Conservation (phyloP, 805 yeast genomes). For the Komagataella phaffii region DNA sequence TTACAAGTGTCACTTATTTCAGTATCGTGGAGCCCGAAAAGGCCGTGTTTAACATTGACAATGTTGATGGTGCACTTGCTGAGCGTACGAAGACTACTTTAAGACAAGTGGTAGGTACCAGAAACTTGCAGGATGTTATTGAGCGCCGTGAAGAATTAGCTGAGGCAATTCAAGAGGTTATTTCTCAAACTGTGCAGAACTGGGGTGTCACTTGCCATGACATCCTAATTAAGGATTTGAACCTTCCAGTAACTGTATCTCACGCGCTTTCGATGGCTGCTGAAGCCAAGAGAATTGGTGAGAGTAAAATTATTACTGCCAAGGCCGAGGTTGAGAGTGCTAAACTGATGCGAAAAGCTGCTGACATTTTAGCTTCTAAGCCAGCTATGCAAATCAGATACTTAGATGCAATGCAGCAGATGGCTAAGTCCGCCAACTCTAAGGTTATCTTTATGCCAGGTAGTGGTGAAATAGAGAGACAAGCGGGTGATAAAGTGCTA, state of each 20-base stretch:
- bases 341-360: conserved; percentile 66
- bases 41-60: conserved; percentile 43
- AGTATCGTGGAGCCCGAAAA: conserved; percentile 55
- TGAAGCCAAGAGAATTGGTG: conserved; percentile 65
- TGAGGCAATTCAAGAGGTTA: conserved; percentile 44
- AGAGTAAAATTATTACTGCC: conserved; percentile 61
- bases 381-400: conserved; percentile 73
- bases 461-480: conserved; percentile 24
- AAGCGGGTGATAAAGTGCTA: conserved; percentile 6
- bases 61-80: conserved; percentile 39
- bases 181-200: conserved; percentile 43
- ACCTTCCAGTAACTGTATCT: conserved; percentile 39
- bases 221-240: conserved; percentile 54
- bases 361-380: conserved; percentile 59
- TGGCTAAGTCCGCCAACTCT: conserved; percentile 50
- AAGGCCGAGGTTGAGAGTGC: conserved; percentile 68
- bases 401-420: conserved; percentile 64
- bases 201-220: conserved; percentile 67
- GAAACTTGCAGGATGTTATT: conserved; percentile 56
- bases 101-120: conserved; percentile 57
- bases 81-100: conserved; percentile 65
- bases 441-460: conserved; percentile 66
- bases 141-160: conserved; percentile 66
- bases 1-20: conserved; percentile 56
- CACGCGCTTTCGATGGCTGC: conserved; percentile 60